A percentile compares a stretch with the other conserved stretches of the same genome.
phyloP scores from a whole-genome alignment of 2,329 filamentous ascomycete genomes.

The Cercospora nicotianae region DNA sequence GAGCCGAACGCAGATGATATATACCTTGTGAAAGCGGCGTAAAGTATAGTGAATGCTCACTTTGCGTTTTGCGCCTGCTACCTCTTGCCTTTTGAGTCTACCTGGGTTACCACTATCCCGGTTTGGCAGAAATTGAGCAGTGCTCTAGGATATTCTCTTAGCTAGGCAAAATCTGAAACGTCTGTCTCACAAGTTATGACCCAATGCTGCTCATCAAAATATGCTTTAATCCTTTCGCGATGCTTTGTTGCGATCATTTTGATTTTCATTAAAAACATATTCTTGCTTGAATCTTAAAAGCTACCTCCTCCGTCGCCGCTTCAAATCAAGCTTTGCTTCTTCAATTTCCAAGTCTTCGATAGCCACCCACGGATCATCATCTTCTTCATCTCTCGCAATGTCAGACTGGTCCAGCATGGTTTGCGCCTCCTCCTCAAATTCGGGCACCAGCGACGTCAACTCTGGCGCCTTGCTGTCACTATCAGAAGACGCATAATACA shows the following conservation, averaged over 20 bases:
- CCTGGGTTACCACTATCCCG: no score
- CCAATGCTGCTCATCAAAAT: no score
- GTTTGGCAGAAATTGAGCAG: not conserved
- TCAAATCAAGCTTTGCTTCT: constrained; percentile 23
- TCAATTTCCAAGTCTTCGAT: constrained; percentile 20
- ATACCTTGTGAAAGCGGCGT: not conserved
- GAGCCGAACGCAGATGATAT: not conserved
- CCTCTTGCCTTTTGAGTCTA: no score
- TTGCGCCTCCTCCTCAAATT: not conserved
- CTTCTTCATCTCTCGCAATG: constrained; percentile 3
- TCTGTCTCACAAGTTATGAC: no score
- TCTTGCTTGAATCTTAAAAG: not conserved
- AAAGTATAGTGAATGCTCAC: no score
- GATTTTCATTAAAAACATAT: not conserved
- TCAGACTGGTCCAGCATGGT: not conserved
- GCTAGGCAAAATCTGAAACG: not conserved
- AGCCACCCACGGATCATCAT: constrained; percentile 18
- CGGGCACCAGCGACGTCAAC: constrained; percentile 8
- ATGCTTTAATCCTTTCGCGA: no score
- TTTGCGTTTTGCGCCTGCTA: no score
- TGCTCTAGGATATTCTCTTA: not conserved
- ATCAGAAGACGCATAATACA: constrained; percentile 35
- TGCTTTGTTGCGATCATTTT: no score
- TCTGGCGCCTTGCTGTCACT: constrained; percentile 16
- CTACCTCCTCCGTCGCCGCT: constrained; percentile 23